Percentiles rank a stretch among this genome's conserved stretches.
Conservation (phyloP, 768 basidiomycete genomes). For the Paxillus involutus region DNA sequence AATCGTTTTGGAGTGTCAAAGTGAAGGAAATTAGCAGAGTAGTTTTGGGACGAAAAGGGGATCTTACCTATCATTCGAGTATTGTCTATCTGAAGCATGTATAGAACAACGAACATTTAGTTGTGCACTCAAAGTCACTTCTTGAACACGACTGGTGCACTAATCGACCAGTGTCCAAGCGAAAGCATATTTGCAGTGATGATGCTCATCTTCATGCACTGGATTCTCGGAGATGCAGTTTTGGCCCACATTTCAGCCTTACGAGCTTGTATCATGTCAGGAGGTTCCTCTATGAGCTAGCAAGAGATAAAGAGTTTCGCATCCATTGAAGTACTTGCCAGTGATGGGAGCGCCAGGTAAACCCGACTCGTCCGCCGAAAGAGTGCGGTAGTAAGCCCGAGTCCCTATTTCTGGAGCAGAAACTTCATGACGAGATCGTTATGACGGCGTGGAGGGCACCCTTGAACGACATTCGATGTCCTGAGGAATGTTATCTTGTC, state of each 20-base stretch:
- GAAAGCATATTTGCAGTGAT: too few species aligned
- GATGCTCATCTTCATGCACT: too few species aligned
- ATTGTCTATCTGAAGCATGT: too few species aligned
- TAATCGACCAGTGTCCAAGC: too few species aligned
- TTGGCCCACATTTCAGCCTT: conserved; percentile 34
- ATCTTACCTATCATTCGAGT: neutral
- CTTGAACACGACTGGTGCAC: too few species aligned
- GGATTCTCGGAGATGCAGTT: too few species aligned
- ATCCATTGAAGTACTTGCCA: neutral
- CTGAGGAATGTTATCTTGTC: conserved; percentile 42
- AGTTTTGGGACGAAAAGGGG: neutral
- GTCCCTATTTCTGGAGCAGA: conserved; percentile 14
- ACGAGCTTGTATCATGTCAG: conserved; percentile 56
- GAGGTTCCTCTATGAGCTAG: conserved; percentile 34
- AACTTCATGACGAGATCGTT: too few species aligned
- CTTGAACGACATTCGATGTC: too few species aligned
- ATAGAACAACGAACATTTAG: too few species aligned
- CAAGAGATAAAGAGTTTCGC: neutral
- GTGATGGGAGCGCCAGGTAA: neutral
- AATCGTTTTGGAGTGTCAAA: conserved; percentile 37
- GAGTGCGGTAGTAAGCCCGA: conserved; percentile 32
- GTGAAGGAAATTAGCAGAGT: conserved; percentile 3
- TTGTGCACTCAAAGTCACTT: too few species aligned
- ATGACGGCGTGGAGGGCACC: too few species aligned
- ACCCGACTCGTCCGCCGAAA: conserved; percentile 36